Evolutionary conservation across 1,284 basidiomycete species (phyloP), one percentile per base, ranked within the genome.

Genomic region (Leucoagaricus sp.): DNA sequence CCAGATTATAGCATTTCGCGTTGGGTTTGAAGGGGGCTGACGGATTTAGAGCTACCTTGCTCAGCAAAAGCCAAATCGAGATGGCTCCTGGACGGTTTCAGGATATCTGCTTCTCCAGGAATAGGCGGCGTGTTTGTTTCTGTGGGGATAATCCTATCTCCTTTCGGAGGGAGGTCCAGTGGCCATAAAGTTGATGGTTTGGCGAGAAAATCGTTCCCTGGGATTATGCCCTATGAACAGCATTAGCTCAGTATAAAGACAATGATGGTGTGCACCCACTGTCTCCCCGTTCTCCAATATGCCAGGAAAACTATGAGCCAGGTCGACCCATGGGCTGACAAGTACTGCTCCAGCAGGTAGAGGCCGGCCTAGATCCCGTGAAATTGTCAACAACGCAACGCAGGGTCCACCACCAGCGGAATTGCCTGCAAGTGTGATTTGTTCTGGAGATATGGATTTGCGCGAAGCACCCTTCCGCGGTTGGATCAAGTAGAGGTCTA

Each of bases 221-320:
- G 85, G 33, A 87, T 83, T 52, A 86, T 86, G 60, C 87, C 85
- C 84, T 87, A 34, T 13, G 46, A 25, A 42, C 25, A 26, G 29
- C 53, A 42, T 15, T 61, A 62, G 40, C 1, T 72, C 72, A 76
- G 36, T n/a, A 4, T 38, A 19, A 9, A 45, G n/a, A n/a, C 13
- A 4, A 42, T 21, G 40, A 13, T 19, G 29, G 31, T 7, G 7
- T 33, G 19, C 17, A 55, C 81, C 69, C 19, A 90, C 86, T 41
- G 84, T 91, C 2, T 75, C 74, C 0, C 82, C 83, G 66, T 95
- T 94, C 48, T 81, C 65, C 75, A 91, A 78, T 36, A 96, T 84
- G 51, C 88, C 91, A 0, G 90, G 89, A 64, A 96, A 93, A 49
- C 85, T 89, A 65, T 95, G 93, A 0, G 91, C 94, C 34, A 95